Percentiles rank a stretch among this genome's conserved stretches.
Evolutionary conservation across 2,329 filamentous ascomycete genomes (phyloP).

Genomic region (Penicillium digitatum): DNA sequence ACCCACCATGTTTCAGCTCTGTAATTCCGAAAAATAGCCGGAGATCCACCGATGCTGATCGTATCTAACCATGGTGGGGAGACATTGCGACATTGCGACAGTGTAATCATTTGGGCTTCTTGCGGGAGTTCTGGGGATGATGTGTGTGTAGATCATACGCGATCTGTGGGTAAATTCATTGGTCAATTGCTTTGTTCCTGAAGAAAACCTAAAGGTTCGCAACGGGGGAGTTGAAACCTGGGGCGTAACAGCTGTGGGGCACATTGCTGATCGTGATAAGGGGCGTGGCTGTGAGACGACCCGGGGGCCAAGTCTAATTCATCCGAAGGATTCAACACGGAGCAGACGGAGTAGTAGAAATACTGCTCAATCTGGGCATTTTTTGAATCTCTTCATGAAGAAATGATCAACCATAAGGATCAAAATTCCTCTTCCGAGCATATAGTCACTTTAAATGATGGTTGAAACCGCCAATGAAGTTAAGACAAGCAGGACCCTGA

Average conservation of each 20-base stretch:
- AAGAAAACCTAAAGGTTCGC: not conserved
- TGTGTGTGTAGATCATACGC: not conserved
- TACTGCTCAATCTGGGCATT: too few species aligned
- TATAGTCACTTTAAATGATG: not conserved
- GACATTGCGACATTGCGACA: not conserved
- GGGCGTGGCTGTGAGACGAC: not conserved
- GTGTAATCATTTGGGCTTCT: not conserved
- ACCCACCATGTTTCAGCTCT: not conserved
- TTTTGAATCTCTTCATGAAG: not conserved
- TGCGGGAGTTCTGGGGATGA: not conserved
- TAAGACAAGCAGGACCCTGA: not conserved
- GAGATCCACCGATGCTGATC: not conserved
- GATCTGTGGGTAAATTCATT: not conserved
- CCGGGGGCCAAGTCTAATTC: not conserved
- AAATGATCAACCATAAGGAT: not conserved
- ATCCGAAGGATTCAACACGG: not conserved
- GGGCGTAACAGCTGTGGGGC: not conserved
- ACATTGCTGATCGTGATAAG: not conserved
- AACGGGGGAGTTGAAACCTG: not conserved
- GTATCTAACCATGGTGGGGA: not conserved
- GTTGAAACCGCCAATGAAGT: not conserved
- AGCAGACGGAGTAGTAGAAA: too few species aligned
- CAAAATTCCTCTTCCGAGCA: not conserved
- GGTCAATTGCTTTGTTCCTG: not conserved
- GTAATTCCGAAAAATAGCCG: not conserved